Evolutionary conservation across 148 eudicot species (phyloP), one percentile per base, ranked within the genome.

Genomic region (Rhododendron mucronatum): DNA sequence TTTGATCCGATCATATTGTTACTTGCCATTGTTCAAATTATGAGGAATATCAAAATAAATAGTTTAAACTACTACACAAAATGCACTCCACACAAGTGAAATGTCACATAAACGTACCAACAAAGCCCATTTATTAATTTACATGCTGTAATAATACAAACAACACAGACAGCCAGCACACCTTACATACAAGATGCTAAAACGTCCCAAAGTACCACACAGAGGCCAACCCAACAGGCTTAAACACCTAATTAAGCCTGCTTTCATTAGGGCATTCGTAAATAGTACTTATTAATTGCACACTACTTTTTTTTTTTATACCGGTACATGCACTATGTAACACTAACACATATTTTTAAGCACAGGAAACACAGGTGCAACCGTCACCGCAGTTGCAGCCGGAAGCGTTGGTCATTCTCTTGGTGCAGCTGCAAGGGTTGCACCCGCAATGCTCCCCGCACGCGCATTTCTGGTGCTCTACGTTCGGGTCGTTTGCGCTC

Each of bases 371-470:
- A 80, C 94, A 94, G 63, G 88, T 71, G 82, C 97, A 93, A 1
- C 89, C 91, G 1, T 86, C 21, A 2, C 89, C 94, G 41, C 97
- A 93, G 57, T 80, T 91, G 91, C 97, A 94, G 69, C 91, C 94
- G 3, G 88, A 84, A 26, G 86, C 91, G 8, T 75, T n/a, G 3
- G 63, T 51, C 79, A 84, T 87, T 7, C 71, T 85, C 84, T 89
- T 88, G 45, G 86, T 20, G 82, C 97, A 92, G 33, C 84, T 87
- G 86, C 95, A 94, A 0, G 97, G 97, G 85, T 92, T 94, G 89
- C 97, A 94, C 28, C 94, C 92, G 33, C 97, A 94, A 84, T 94
- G 97, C 41, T 92, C 91, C 14, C 95, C 97, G 61, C 95, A 93
- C 12, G 94, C 59, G 87, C 97, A 94, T 63, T 28, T 87, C 91